Evolutionary conservation across 345 rosid genomes (phyloP), one percentile per base, ranked within the genome.

Genomic region (Eutrema heterophyllum): DNA sequence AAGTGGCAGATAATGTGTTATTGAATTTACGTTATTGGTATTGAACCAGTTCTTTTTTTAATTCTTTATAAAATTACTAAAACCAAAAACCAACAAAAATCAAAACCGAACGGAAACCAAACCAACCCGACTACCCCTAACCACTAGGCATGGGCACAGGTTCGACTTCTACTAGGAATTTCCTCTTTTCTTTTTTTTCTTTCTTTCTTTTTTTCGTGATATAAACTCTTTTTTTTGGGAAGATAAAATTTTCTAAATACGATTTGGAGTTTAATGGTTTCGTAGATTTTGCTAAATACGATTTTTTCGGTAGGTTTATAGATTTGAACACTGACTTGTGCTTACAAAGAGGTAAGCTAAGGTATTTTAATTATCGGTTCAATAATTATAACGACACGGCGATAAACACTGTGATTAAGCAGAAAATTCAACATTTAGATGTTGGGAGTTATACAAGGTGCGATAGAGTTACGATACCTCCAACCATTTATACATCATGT

Each of bases 401-500:
- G 27, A 24, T 72, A 29, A 15, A 70, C 41, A 43, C 4, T 32
- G 44, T 45, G 52, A 12, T 57, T 33, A 24, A 35, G 48, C 67
- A 46, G 16, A 48, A 38, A 24, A 39, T 36, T 13, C 50, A 60
- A 26, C 39, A 58, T 33, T 7, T 70, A 21, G 57, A 70, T 35
- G 5, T 70, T 56, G 32, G 7, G 35, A 9, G 35, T 66, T 3
- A 6, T 4, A 1, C 3, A 13, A 21, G 21, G 6, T 5, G 5
- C 16, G 7, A 11, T 9, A n/a, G 0, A 27, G 14, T 73, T 53
- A 9, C 12, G 21, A 54, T 73, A 45, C 65, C 78, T 73, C 64
- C 64, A 38, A 54, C 65, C 32, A 54, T 73, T 35, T 73, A 55
- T 27, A 55, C 78, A 50, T 71, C 68, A 27, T 65, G 72, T 45